A percentile compares a stretch with the other conserved stretches of the same genome.
These are phyloP conservation scores for Apiotrichum veenhuisii DNA, from an alignment of 1,284 basidiomycete genomes.

Conservation along the genomic window DNA sequence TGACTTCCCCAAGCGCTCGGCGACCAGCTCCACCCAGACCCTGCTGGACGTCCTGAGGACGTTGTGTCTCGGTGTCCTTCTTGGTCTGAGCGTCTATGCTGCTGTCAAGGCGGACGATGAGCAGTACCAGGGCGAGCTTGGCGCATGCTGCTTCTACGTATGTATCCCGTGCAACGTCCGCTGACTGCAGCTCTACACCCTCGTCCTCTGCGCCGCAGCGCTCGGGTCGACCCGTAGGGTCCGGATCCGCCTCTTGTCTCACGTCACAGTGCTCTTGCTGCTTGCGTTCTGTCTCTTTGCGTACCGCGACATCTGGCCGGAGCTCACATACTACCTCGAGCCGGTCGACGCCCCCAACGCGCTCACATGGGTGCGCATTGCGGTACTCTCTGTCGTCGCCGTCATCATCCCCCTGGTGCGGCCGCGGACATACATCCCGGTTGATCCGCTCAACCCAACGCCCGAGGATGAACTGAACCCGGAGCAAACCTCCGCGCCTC, in stretches of 20 bases:
- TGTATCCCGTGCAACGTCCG: conserved; percentile 5
- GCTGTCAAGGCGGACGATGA: conserved; percentile 42
- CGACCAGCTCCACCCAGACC: conserved; percentile 42
- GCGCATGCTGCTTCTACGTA: conserved; percentile 45
- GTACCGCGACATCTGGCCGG: conserved; percentile 63
- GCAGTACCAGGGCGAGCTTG: conserved; percentile 44
- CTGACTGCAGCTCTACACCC: conserved; percentile 2
- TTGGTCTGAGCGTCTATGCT: conserved; percentile 45
- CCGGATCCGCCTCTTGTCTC: conserved; percentile 36
- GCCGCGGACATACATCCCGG: conserved; percentile 54
- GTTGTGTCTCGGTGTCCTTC: conserved; percentile 32
- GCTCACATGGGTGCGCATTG: conserved; percentile 49
- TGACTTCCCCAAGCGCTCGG: not conserved
- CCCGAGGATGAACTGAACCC: conserved; percentile 54
- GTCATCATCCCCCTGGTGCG: conserved; percentile 53
- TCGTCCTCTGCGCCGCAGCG: no score
- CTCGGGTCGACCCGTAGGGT: conserved; percentile 28
- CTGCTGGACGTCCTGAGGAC: conserved; percentile 40
- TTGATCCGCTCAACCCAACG: conserved; percentile 45
- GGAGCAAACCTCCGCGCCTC: conserved; percentile 62
- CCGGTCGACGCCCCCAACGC: conserved; percentile 51
- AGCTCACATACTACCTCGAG: conserved; percentile 54
- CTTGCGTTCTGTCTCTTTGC: conserved; percentile 53
- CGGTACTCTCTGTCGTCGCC: conserved; percentile 50
- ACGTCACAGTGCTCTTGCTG: conserved; percentile 49